These are phyloP conservation scores for Chlorella ohadii DNA, from an alignment of 139 green algal genomes.

Conservation along the genomic window DNA sequence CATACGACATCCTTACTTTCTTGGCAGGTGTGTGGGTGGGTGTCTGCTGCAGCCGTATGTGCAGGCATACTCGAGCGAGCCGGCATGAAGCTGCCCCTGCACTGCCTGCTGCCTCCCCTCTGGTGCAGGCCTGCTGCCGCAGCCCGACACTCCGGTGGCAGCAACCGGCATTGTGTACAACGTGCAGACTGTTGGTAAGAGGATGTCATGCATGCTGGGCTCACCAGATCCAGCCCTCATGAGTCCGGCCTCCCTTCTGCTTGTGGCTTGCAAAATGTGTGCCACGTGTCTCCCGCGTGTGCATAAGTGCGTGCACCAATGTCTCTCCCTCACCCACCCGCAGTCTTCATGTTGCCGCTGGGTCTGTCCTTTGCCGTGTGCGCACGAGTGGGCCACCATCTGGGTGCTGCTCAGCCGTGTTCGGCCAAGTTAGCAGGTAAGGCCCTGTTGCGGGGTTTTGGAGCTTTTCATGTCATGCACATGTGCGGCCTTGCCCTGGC, in stretches of 20 bases:
- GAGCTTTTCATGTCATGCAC: no score
- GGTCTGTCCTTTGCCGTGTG: slow-evolving; percentile 24
- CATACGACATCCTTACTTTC: slow-evolving; percentile 19
- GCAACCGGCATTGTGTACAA: slow-evolving; percentile 17
- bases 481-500: no score
- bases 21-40: slow-evolving; percentile 34
- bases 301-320: no score
- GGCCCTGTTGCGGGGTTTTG: not conserved
- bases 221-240: no score
- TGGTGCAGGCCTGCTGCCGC: slow-evolving; percentile 25
- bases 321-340: not conserved
- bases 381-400: slow-evolving; percentile 1
- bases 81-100: not conserved
- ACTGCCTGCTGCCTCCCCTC: not conserved
- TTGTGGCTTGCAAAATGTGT: no score
- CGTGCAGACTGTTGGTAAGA: not conserved
- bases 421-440: slow-evolving; percentile 15
- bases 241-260: no score
- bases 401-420: not conserved
- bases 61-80: no score
- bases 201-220: no score
- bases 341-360: slow-evolving; percentile 27
- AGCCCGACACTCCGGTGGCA: not conserved
- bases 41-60: no score
- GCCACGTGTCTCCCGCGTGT: no score